phyloP scores from a whole-genome alignment of 2,329 filamentous ascomycete genomes.

The Fusarium caatingaense region DNA sequence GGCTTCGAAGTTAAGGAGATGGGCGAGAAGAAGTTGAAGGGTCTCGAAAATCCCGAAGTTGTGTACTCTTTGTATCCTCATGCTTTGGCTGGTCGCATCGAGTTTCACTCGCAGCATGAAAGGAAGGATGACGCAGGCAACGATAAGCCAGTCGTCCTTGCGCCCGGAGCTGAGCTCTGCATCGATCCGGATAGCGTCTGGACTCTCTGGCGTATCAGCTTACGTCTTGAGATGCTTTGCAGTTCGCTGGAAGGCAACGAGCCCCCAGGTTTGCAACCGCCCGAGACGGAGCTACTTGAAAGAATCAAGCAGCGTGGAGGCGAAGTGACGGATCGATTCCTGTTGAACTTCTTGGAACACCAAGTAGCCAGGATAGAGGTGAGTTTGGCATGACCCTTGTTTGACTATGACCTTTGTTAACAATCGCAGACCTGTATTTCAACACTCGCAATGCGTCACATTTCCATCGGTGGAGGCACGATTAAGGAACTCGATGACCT shows the following conservation, averaged over 20 bases:
- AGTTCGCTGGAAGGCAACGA: constrained; percentile 81
- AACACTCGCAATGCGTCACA: constrained; percentile 81
- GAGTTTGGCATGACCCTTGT: constrained; percentile 73
- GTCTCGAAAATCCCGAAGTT: constrained; percentile 95
- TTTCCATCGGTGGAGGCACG: constrained; percentile 74
- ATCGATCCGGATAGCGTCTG: constrained; percentile 89
- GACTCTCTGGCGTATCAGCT: constrained; percentile 87
- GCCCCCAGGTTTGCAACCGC: constrained; percentile 74
- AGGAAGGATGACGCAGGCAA: constrained; percentile 56
- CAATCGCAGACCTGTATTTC: constrained; percentile 77
- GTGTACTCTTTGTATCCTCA: constrained; percentile 97
- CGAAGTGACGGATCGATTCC: constrained; percentile 87
- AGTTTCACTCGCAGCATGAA: constrained; percentile 70
- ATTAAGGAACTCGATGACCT: constrained; percentile 76
- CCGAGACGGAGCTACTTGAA: constrained; percentile 86
- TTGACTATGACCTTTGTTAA: constrained; percentile 38
- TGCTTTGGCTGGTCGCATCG: constrained; percentile 81
- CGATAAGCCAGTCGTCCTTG: constrained; percentile 71
- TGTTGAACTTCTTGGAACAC: constrained; percentile 92
- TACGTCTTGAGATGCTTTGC: constrained; percentile 93
- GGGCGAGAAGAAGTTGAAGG: constrained; percentile 94
- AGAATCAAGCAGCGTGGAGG: constrained; percentile 73
- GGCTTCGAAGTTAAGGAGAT: constrained; percentile 98
- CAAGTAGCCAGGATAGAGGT: constrained; percentile 97
- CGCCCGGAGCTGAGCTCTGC: constrained; percentile 72